phyloP scores from a whole-genome alignment of 768 basidiomycete species.

The Coprinellus aureogranulatus region DNA sequence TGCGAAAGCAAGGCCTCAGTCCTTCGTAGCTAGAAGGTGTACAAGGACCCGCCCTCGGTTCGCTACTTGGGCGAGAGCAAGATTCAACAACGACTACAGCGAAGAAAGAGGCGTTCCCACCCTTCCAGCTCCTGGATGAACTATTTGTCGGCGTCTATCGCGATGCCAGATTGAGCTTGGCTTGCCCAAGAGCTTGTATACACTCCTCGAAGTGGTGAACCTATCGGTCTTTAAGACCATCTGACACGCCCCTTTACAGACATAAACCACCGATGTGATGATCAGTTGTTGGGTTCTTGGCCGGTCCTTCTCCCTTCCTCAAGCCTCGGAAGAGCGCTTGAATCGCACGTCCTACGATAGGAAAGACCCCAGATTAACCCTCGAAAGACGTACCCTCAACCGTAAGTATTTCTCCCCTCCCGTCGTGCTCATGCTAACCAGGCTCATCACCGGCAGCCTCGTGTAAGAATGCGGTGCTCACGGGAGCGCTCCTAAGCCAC shows the following conservation, averaged over 20 bases:
- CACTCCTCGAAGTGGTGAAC: not conserved
- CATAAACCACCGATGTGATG: not conserved
- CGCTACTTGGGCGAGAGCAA: no score
- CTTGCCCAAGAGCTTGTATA: not conserved
- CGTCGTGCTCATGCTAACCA: not conserved
- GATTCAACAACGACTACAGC: not conserved
- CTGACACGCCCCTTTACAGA: not conserved
- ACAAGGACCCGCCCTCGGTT: no score
- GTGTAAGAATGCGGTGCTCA: no score
- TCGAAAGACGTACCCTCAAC: no score
- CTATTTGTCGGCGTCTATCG: not conserved
- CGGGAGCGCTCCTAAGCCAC: no score
- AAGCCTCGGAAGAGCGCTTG: not conserved
- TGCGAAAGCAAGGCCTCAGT: no score
- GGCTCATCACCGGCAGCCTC: not conserved
- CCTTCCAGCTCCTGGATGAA: not conserved
- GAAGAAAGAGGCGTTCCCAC: not conserved
- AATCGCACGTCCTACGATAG: not conserved
- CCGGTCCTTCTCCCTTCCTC: slow-evolving; percentile 4
- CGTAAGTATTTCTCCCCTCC: not conserved
- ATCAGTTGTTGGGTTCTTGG: slow-evolving; percentile 5
- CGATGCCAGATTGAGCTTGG: not conserved
- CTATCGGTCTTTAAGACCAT: not conserved
- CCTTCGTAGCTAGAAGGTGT: no score
- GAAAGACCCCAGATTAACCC: no score